phyloP scores from a whole-genome alignment of 202 grass and related monocot genomes.

The Panicum virgatum region DNA sequence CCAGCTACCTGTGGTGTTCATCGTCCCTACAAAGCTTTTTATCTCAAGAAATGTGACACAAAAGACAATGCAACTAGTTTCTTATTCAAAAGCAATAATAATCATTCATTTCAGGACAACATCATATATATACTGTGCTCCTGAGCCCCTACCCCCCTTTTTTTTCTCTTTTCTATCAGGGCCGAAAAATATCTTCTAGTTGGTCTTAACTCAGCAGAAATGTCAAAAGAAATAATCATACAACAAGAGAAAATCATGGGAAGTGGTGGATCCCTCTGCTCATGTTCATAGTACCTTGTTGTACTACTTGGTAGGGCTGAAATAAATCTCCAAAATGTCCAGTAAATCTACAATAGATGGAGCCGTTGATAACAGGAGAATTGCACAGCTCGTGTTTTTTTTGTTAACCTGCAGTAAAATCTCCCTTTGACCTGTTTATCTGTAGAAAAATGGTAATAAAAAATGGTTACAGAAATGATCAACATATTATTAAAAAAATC shows the following conservation, averaged over 20 bases:
- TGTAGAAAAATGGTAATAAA: background rate
- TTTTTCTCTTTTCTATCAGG: background rate
- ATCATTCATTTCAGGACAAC: background rate
- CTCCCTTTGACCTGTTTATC: background rate
- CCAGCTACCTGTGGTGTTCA: background rate
- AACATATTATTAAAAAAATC: background rate
- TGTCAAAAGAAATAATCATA: conserved; percentile 8
- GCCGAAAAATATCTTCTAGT: background rate
- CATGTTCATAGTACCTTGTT: conserved; percentile 15
- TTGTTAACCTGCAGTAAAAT: background rate
- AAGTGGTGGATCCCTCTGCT: conserved; percentile 38
- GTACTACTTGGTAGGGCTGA: conserved; percentile 20
- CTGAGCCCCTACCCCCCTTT: background rate
- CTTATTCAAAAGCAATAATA: background rate
- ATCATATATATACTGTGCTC: background rate
- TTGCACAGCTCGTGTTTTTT: background rate
- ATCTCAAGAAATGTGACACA: conserved; percentile 11
- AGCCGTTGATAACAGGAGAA: background rate
- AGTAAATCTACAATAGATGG: background rate
- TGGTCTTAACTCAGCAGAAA: background rate
- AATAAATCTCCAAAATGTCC: conserved; percentile 22
- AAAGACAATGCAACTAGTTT: background rate
- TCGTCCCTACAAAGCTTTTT: background rate
- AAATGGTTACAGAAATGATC: background rate
- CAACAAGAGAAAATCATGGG: conserved; percentile 42